Conservation (phyloP, 257 asterid genomes). For the Rauvolfia tetraphylla region DNA sequence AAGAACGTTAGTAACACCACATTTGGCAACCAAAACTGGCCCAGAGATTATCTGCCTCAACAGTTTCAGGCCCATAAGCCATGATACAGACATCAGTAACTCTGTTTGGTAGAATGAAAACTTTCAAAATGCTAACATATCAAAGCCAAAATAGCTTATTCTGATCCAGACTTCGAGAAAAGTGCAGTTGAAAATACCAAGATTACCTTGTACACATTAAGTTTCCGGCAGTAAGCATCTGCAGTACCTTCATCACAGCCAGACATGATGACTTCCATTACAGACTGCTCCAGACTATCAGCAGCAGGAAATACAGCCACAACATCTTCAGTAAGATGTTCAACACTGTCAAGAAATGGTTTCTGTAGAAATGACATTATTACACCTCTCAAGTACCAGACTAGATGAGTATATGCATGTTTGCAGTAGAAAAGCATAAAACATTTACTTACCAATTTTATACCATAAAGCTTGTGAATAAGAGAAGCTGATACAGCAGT, state of each 20-base stretch:
- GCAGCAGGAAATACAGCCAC: constrained; percentile 94
- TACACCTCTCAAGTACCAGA: constrained; percentile 22
- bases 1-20: not conserved
- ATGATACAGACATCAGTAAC: not conserved
- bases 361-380: constrained; percentile 50
- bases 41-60: not conserved
- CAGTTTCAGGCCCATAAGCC: not conserved
- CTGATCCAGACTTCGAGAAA: not conserved
- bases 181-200: not conserved
- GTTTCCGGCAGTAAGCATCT: constrained; percentile 63
- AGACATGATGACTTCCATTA: constrained; percentile 56
- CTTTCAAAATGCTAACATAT: not conserved
- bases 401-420: constrained; percentile 18
- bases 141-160: not conserved
- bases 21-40: not conserved
- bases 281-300: constrained; percentile 73
- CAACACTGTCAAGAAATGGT: constrained; percentile 80
- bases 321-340: constrained; percentile 93
- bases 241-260: constrained; percentile 78
- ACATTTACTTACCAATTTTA: constrained; percentile 60
- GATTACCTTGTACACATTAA: constrained; percentile 69
- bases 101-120: not conserved
- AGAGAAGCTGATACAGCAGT: constrained; percentile 85
- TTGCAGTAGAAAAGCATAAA: constrained; percentile 13
- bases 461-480: constrained; percentile 84